A percentile compares a stretch with the other conserved stretches of the same genome.
phyloP scores from a whole-genome alignment of 2,329 filamentous ascomycete genomes.

The Ceratocystis colombiana region DNA sequence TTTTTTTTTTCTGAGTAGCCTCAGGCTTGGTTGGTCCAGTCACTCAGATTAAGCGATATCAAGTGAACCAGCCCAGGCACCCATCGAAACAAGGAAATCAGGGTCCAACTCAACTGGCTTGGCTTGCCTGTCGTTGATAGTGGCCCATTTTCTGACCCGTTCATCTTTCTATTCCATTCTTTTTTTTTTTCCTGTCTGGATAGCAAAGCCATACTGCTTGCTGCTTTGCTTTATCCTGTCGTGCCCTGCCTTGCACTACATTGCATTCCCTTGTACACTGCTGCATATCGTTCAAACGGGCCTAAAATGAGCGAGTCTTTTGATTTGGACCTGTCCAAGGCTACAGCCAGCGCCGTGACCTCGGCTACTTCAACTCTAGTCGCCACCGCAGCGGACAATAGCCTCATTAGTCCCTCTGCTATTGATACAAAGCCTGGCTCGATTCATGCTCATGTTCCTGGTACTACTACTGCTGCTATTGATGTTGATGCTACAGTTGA shows the following conservation, averaged over 20 bases:
- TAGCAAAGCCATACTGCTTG: not conserved
- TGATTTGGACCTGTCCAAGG: not conserved
- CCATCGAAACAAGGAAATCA: slow-evolving; percentile 5
- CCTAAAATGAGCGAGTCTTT: slow-evolving; percentile 4
- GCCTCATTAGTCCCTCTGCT: not conserved
- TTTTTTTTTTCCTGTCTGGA: not conserved
- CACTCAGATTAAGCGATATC: slow-evolving; percentile 11
- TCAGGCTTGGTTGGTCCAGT: not conserved
- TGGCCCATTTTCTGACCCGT: not conserved
- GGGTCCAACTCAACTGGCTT: not conserved
- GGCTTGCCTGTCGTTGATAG: not conserved
- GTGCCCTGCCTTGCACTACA: not conserved
- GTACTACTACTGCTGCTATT: not conserved
- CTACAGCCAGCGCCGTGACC: not conserved
- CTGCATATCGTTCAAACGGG: not conserved
- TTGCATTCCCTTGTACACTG: not conserved
- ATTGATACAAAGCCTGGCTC: not conserved
- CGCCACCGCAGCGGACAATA: not conserved
- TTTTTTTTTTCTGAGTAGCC: not conserved
- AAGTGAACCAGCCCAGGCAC: not conserved
- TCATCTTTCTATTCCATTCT: not conserved
- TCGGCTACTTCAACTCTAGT: not conserved
- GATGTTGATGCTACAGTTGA: not conserved
- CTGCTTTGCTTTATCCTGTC: not conserved
- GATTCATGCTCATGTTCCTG: not conserved